A percentile compares a stretch with the other conserved stretches of the same genome.
phyloP scores from a whole-genome alignment of 345 rosid genomes.

The Ricinus communis region DNA sequence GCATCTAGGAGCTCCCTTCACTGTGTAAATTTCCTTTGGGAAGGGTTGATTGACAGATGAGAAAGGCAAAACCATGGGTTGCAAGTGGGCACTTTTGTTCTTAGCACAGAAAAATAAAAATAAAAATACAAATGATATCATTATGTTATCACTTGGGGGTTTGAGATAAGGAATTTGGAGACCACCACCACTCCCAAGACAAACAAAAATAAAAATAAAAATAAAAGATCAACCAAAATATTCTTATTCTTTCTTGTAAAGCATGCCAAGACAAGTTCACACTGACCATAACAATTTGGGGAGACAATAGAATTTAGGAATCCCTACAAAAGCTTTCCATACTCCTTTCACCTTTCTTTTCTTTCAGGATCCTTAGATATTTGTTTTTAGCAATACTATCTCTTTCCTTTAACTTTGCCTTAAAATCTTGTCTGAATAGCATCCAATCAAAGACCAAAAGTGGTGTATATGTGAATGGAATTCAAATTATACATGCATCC shows the following conservation, averaged over 20 bases:
- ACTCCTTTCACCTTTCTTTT: background rate
- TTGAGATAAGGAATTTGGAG: conserved; percentile 24
- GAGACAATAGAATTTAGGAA: conserved; percentile 22
- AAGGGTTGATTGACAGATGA: conserved; percentile 14
- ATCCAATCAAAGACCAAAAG: conserved; percentile 23
- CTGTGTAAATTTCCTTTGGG: too few species aligned
- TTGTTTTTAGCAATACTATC: background rate
- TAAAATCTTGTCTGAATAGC: conserved; percentile 5
- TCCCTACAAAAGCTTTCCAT: conserved; percentile 19
- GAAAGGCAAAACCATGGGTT: conserved; percentile 12
- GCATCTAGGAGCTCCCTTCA: too few species aligned
- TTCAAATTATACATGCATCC: conserved; percentile 15
- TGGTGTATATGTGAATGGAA: conserved; percentile 28
- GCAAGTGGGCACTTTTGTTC: conserved; percentile 7
- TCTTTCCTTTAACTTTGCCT: background rate
- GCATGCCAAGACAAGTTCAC: conserved; percentile 34
- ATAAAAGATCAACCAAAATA: conserved; percentile 8
- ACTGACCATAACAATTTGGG: conserved; percentile 2
- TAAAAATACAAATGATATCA: conserved; percentile 3
- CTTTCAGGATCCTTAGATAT: background rate
- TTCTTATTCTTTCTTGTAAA: conserved; percentile 35
- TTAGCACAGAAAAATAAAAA: background rate
- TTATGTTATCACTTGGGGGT: conserved; percentile 5
- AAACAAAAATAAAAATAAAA: too few species aligned
- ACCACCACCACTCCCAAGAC: conserved; percentile 5